Percentiles rank a stretch among this genome's conserved stretches.
phyloP scores from a whole-genome alignment of 768 basidiomycete genomes.

The Pisolithus orientalis region DNA sequence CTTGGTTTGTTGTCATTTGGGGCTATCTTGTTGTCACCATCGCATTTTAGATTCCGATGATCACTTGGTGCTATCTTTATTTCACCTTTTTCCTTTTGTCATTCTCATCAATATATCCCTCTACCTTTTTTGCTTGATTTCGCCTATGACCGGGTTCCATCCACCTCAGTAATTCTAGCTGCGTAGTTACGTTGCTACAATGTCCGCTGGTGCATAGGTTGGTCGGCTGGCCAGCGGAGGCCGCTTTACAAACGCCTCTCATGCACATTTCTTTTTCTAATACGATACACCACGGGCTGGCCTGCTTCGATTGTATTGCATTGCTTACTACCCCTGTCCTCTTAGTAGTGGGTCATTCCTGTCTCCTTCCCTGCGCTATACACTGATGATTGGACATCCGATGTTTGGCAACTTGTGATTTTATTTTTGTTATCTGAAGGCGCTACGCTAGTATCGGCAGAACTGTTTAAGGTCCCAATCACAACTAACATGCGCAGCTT shows the following conservation, averaged over 20 bases:
- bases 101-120: not conserved
- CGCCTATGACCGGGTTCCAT: not conserved
- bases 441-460: too few species aligned
- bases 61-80: slow-evolving; percentile 2
- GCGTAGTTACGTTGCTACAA: not conserved
- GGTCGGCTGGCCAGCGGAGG: not conserved
- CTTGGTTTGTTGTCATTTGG: too few species aligned
- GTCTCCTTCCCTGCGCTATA: not conserved
- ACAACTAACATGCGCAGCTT: too few species aligned
- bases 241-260: not conserved
- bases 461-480: too few species aligned
- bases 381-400: too few species aligned
- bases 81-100: not conserved
- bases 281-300: not conserved
- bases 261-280: not conserved
- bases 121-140: not conserved
- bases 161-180: not conserved
- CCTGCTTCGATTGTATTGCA: not conserved
- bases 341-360: not conserved
- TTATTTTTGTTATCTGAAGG: not conserved
- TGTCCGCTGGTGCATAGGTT: not conserved
- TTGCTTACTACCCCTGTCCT: not conserved
- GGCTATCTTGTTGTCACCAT: not conserved
- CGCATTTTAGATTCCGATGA: not conserved
- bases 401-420: too few species aligned